Evolutionary conservation across 306 rosid genomes (phyloP).

Genomic region (Corylus americana): DNA sequence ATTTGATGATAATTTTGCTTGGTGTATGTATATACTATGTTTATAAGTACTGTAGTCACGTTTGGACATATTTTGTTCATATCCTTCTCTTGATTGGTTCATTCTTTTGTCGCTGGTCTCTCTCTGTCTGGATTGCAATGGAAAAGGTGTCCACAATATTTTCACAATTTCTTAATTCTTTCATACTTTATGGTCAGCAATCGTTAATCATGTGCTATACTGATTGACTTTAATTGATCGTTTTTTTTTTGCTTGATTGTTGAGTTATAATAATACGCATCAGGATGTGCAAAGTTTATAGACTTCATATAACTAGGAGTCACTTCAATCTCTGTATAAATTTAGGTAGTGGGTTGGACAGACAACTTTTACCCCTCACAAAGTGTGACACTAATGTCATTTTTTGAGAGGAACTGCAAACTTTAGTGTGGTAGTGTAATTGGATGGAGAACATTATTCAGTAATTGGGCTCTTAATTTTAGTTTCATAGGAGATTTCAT

Average conservation of each 20-base stretch:
- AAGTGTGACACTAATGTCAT: neutral
- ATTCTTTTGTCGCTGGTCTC: neutral
- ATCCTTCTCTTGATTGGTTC: neutral
- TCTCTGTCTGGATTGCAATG: neutral
- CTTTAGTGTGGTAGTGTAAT: neutral
- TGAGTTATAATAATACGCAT: neutral
- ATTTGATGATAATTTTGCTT: neutral
- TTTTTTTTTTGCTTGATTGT: neutral
- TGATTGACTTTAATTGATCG: neutral
- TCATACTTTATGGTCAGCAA: neutral
- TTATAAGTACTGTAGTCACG: neutral
- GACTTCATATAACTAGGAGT: neutral
- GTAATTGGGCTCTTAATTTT: neutral
- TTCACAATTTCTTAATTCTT: neutral
- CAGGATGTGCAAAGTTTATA: neutral
- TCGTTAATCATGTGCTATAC: neutral
- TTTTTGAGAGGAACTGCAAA: neutral
- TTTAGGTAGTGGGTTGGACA: neutral
- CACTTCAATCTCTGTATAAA: neutral
- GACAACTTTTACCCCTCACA: neutral
- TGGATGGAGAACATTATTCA: neutral
- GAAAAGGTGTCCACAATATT: neutral
- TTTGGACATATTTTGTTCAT: neutral
- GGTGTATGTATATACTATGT: neutral
- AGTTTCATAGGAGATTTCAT: neutral